A percentile compares a stretch with the other conserved stretches of the same genome.
Conservation (phyloP, 2,329 filamentous ascomycete species). For the Cladobotryum mycophilum region DNA sequence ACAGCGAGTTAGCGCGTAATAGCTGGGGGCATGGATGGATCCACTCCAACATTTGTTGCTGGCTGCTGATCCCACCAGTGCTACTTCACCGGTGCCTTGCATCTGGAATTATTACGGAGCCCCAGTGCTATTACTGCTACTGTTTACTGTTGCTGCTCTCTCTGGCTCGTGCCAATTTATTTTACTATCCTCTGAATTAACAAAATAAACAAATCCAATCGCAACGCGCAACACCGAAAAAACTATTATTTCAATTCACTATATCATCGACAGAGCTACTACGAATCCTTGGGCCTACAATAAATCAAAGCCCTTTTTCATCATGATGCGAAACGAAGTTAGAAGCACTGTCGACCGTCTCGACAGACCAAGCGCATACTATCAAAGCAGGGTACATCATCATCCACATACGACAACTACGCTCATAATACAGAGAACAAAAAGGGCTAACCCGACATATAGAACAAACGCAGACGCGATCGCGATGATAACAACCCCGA, state of each 20-base stretch:
- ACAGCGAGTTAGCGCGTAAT: slow-evolving; percentile 8
- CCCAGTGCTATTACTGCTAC: background rate
- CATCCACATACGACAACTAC: background rate
- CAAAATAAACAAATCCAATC: too few species aligned
- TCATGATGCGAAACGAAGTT: slow-evolving; percentile 46
- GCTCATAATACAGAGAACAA: background rate
- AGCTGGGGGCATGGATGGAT: slow-evolving; percentile 7
- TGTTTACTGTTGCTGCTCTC: too few species aligned
- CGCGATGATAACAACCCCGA: slow-evolving; percentile 50
- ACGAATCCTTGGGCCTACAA: too few species aligned
- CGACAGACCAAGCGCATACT: slow-evolving; percentile 93
- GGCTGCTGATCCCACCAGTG: slow-evolving; percentile 7
- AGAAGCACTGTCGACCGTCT: slow-evolving; percentile 81
- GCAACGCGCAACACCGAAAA: too few species aligned
- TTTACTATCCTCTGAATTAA: too few species aligned
- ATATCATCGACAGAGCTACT: background rate
- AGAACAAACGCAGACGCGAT: slow-evolving; percentile 69
- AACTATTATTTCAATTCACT: too few species aligned
- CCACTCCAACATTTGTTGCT: background rate
- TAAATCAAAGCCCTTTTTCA: slow-evolving; percentile 8
- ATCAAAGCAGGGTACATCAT: slow-evolving; percentile 63
- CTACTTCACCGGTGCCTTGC: slow-evolving; percentile 9
- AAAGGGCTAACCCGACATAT: slow-evolving; percentile 1
- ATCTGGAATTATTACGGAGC: slow-evolving; percentile 1
- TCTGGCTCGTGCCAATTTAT: too few species aligned